A percentile compares a stretch with the other conserved stretches of the same genome.
Evolutionary conservation across 2,329 filamentous ascomycete species (phyloP).

Genomic region (Alternaria brassicae): DNA sequence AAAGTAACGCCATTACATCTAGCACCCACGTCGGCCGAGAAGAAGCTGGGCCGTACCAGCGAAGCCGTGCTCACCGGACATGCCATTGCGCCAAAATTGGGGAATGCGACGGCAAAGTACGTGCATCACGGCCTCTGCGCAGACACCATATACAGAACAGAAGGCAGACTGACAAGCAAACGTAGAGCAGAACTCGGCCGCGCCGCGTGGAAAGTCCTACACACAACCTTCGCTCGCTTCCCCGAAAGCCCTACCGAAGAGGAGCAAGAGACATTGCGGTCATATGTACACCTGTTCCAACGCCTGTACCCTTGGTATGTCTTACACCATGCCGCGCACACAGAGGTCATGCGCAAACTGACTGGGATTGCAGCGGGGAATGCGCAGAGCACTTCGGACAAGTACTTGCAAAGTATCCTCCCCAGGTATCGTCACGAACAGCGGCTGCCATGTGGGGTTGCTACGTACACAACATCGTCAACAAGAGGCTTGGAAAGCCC

Average conservation of each 20-base stretch:
- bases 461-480: constrained; percentile 71
- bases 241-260: constrained; percentile 68
- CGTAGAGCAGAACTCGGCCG: constrained; percentile 67
- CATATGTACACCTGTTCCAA: constrained; percentile 69
- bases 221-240: constrained; percentile 71
- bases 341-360: constrained; percentile 34
- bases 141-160: constrained; percentile 12
- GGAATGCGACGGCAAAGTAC: constrained; percentile 78
- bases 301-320: constrained; percentile 68
- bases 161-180: constrained; percentile 29
- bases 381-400: constrained; percentile 69
- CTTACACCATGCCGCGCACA: constrained; percentile 22
- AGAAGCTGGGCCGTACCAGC: constrained; percentile 29
- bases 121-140: constrained; percentile 23
- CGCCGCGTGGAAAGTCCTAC: constrained; percentile 70
- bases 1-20: constrained; percentile 50
- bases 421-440: constrained; percentile 67
- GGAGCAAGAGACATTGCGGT: constrained; percentile 65
- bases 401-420: constrained; percentile 67
- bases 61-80: constrained; percentile 63
- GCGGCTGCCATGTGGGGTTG: constrained; percentile 71
- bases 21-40: constrained; percentile 23
- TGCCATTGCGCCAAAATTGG: constrained; percentile 80
- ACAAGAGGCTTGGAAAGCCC: constrained; percentile 66
- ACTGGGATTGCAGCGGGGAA: constrained; percentile 60